Conservation (phyloP, 768 basidiomycete species). For the Phylloporus rhodoxanthus region DNA sequence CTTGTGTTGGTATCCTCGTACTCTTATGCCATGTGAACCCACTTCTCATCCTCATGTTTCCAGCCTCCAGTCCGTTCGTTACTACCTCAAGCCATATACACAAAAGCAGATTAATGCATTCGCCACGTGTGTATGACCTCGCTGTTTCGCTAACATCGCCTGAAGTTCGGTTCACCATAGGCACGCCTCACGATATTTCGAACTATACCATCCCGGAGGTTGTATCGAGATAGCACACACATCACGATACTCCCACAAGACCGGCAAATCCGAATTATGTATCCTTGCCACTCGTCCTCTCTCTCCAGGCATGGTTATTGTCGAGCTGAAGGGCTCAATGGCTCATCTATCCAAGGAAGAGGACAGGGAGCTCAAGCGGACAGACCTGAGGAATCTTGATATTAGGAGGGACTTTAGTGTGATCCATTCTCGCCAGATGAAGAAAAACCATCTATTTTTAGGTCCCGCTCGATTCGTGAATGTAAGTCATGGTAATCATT, state of each 20-base stretch:
- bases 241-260: constrained; percentile 78
- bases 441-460: constrained; percentile 87
- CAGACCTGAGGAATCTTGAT: constrained; percentile 60
- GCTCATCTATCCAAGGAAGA: constrained; percentile 82
- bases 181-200: constrained; percentile 84
- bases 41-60: constrained; percentile 14
- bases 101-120: constrained; percentile 89
- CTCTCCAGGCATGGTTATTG: constrained; percentile 63
- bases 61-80: constrained; percentile 70
- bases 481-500: constrained; percentile 42
- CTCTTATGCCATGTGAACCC: constrained; percentile 10
- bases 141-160: constrained; percentile 23
- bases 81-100: constrained; percentile 67
- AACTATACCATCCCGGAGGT: constrained; percentile 77
- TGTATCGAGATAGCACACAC: constrained; percentile 87
- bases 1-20: constrained; percentile 52
- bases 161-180: constrained; percentile 37
- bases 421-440: constrained; percentile 86
- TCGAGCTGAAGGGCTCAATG: constrained; percentile 88
- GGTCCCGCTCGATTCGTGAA: constrained; percentile 91
- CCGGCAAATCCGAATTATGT: constrained; percentile 85
- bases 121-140: constrained; percentile 66
- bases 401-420: constrained; percentile 87
- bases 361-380: constrained; percentile 80
- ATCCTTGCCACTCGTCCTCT: constrained; percentile 76